Evolutionary conservation across 495 filamentous ascomycete species (phyloP), one percentile per base, ranked within the genome.

Genomic region (Pseudoneurospora amorphoporcata): DNA sequence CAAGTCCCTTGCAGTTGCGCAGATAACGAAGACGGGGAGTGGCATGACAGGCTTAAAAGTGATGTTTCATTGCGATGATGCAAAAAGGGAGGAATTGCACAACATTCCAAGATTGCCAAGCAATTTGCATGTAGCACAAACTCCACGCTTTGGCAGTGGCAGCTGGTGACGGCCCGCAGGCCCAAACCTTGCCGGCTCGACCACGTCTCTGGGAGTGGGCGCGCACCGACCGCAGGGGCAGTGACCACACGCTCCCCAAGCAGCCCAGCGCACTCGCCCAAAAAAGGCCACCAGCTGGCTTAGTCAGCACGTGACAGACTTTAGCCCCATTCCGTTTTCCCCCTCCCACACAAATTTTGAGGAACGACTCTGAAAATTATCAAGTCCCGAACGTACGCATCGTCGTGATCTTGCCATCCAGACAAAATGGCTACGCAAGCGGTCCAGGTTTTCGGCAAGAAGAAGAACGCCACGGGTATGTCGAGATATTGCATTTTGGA

Each of bases 401-500:
- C 79, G 76, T 78, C 78, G 77, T 71, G 72, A 74, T 80, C 79
- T 75, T 75, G 77, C 76, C 77, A 79, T 71, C 72, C 47, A 74
- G 68, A 72, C 79, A 81, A 79, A 73, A 81, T 81, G 80, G 77
- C 79, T 74, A 70, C 72, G 73, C 77, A 81, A 74, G 79, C 79
- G 75, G 80, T 81, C 71, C 80, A 81, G 70, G 78, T 79, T 72
- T 81, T 81, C 69, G 80, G 80, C 76, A 81, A 81, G 80, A 81
- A 81, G 80, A 81, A 81, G 80, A 81, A 81, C 75, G 80, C 80
- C 77, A 81, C 80, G 69, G 80, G 80, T 81, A 76, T 72, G 53
- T 65, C 53, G 29, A 65, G 74, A 69, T 73, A 69, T 68, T 75
- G 37, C 69, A 42, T n/a, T 42, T 68, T 70, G 40, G 69, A 47